Base-by-base conservation (phyloP, 1,139 yeast genomes). In the Debaryomycetaceae sp. region DNA sequence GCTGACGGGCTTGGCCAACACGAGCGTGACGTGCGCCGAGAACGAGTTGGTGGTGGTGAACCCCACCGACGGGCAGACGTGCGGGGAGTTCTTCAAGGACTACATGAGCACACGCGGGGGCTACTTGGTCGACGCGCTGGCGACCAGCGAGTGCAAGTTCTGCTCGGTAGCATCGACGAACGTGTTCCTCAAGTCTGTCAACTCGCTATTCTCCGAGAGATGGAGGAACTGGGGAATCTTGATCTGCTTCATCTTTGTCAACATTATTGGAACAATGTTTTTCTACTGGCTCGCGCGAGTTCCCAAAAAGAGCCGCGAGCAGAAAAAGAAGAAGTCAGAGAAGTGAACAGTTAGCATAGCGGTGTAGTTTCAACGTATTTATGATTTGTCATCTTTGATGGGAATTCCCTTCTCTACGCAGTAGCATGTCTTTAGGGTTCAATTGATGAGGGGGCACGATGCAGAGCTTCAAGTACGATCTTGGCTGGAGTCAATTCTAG, bases 221-320 rank as follows among this genome's bases (percentile, higher is more conserved):
- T 77, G 87, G 80, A 69, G 86, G 62, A 71, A 79, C 47, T 62
- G 62, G 37, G 90, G 87, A 47, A 64, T 77, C 32, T 69, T 71
- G 38, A 49, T 53, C 30, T 39, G 43, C 10, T 50, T 43, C 29
- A 44, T 47, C 27, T 42, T 32, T 10, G 29, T 50, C 29, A 45
- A 50, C 34, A 37, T 49, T 22, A 22, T 43, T n/a, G 36, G 38
- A 5, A 45, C 55, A 4, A 28, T 43, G 13, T 32, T 38, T 27
- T 44, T 49, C 31, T 49, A 47, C 42, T 49, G 46, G 44, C 32
- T 47, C 16, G 46, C 53, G 13, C 41, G 55, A 37, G 53, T 49
- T 24, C 56, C 55, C 12, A 49, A 51, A 41, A 53, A 54, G 15
- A 33, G 38, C 29, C 39, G 53, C 35, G 41, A 49, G 36, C 49